Percentiles rank a stretch among this genome's conserved stretches.
phyloP scores from a whole-genome alignment of 306 rosid species.

The Prunus kanzakura region DNA sequence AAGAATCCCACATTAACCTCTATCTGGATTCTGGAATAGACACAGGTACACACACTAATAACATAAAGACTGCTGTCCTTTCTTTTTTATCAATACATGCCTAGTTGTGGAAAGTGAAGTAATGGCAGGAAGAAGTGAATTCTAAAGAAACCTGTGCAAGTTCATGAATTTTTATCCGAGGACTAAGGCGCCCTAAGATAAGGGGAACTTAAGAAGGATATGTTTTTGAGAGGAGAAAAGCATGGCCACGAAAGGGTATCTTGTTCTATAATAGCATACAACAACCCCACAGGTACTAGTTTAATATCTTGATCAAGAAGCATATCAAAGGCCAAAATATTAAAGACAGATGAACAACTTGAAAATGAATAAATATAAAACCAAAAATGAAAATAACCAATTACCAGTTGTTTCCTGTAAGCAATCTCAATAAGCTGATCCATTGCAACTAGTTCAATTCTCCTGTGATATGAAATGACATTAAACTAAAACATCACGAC shows the following conservation, averaged over 20 bases:
- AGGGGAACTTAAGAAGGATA: neutral
- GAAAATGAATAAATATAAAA: slow-evolving; percentile 1
- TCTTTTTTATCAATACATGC: neutral
- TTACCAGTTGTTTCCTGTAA: slow-evolving; percentile 76
- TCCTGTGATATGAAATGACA: slow-evolving; percentile 49
- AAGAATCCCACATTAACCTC: neutral
- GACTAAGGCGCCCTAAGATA: neutral
- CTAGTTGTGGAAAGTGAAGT: neutral
- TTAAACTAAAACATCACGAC: slow-evolving; percentile 20
- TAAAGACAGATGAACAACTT: neutral
- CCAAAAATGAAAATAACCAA: slow-evolving; percentile 19
- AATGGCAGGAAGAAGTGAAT: neutral
- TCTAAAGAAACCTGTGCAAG: neutral
- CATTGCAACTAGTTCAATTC: slow-evolving; percentile 69
- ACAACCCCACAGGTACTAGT: neutral
- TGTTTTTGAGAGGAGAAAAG: neutral
- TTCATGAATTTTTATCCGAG: no score
- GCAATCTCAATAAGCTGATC: slow-evolving; percentile 82
- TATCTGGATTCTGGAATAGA: neutral
- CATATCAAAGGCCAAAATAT: neutral
- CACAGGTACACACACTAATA: no score
- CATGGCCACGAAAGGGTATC: neutral
- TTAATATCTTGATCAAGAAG: neutral
- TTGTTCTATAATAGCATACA: neutral
- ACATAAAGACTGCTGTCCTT: neutral